Base-by-base conservation (phyloP, 1,139 yeast species). In the Casaregolazyma suthepensis region DNA sequence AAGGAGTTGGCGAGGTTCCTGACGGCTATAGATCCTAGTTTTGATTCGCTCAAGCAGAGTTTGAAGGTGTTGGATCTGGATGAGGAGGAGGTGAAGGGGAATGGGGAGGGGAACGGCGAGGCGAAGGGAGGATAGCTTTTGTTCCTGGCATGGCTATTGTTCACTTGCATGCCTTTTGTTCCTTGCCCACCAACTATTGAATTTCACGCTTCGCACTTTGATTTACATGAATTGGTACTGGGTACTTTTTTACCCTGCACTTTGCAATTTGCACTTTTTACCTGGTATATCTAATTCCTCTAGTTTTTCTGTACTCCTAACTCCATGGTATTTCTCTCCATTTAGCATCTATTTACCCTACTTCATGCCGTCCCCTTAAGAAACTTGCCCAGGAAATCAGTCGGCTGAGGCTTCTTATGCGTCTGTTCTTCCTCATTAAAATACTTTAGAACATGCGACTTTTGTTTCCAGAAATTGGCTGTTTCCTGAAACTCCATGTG, bases 401-500 rank as follows among this genome's bases (percentile, higher is more conserved):
- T 62, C 12, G 70, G 62, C 56, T 60, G 61, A 51, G 62, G 61
- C 63, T 63, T 66, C 51, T 65, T 62, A 55, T 61, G 56, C 23
- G 71, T 61, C 17, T 60, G 63, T 54, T 79, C 78, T 69, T 81
- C 86, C 63, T 82, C 83, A 63, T 83, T 87, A 64, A 87, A 87
- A 74, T 83, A 87, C 72, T 85, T 82, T 81, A 86, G 76, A 43
- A 88, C 90, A 71, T 88, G 96, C 63, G 93, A 81, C 66, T 47
- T 85, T 74, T 88, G 96, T 71, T 88, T 88, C 96, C 96, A 88
- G 75, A 87, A 88, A 73, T 88, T 88, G 64, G 85, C 77, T 66
- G 87, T 79, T 68, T 88, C 96, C 68, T 88, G 96, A 71, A 83
- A 88, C 71, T 88, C 96, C 93, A 87, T 87, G 66, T 87, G 93